These are phyloP conservation scores for Yamadazyma endophytica DNA, from an alignment of 805 yeast species.

Conservation along the genomic window DNA sequence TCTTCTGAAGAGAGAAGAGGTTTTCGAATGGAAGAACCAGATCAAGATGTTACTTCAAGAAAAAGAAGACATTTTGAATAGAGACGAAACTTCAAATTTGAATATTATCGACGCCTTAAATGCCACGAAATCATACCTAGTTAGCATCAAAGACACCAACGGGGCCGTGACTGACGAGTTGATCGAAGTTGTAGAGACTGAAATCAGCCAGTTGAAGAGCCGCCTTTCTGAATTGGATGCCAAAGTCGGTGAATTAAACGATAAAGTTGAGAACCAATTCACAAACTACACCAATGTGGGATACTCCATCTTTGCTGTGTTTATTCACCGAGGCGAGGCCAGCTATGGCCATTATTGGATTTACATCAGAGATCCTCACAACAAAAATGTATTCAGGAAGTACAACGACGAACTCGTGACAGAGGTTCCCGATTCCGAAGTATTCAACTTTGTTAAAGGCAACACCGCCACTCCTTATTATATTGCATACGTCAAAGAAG, in stretches of 20 bases:
- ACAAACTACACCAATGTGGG: conserved; percentile 58
- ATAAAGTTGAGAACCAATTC: conserved; percentile 57
- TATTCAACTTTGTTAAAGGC: conserved; percentile 58
- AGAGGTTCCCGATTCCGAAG: conserved; percentile 64
- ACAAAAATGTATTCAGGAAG: conserved; percentile 67
- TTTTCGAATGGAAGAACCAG: conserved; percentile 59
- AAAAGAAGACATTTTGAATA: conserved; percentile 37
- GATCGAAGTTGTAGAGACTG: conserved; percentile 42
- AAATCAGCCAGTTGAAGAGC: conserved; percentile 43
- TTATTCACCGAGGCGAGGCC: conserved; percentile 94
- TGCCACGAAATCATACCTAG: conserved; percentile 55
- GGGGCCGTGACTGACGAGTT: conserved; percentile 42
- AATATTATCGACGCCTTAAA: conserved; percentile 41
- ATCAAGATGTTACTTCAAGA: conserved; percentile 41
- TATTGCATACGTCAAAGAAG: conserved; percentile 75
- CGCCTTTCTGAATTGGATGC: conserved; percentile 41
- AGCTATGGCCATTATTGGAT: conserved; percentile 97
- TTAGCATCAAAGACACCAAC: conserved; percentile 30
- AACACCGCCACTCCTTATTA: conserved; percentile 95
- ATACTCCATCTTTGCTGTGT: conserved; percentile 83
- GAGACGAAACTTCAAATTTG: conserved; percentile 34
- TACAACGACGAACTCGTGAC: conserved; percentile 96
- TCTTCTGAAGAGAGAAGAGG: conserved; percentile 50
- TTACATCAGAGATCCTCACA: conserved; percentile 74
- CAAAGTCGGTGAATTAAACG: conserved; percentile 42